Base-by-base conservation (phyloP, 1,139 yeast species). In the Saccharomyces hybrid region DNA sequence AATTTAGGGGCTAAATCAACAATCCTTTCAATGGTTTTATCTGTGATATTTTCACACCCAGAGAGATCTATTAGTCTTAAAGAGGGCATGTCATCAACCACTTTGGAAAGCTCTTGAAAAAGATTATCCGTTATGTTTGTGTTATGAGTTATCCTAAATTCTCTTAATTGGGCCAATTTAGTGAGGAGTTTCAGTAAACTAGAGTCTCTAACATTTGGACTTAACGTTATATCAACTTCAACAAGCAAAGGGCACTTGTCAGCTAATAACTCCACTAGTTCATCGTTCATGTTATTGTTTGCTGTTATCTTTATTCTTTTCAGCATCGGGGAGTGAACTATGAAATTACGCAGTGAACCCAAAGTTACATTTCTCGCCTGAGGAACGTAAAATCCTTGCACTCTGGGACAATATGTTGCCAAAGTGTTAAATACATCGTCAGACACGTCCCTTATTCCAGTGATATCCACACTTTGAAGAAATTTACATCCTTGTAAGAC, bases 381-480 rank as follows among this genome's bases (percentile, higher is more conserved):
- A 0, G 96, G 91, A 0, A 95, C 95, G 67, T 91, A 91, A 50
- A 91, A 75, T 0, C 97, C 97, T 71, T 93, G 98, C 51, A 93
- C 75, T 53, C 93, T 75, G 42, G 80, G 79, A 69, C 97, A 90
- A 66, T 81, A 78, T 12, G 70, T 67, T 1, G 96, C 91, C 62
- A 91, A 75, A n/a, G 88, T 82, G 49, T 73, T 63, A 56, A 90
- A 80, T 7, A 90, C 82, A 52, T 79, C 82, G 72, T 91, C 96
- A 11, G 78, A 74, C 29, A 84, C 73, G 60, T 79, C 82, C 47
- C 78, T 78, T n/a, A 89, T 85, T n/a, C 95, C 93, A 0, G 96
- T 85, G 63, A 93, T 78, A 72, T 93, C 99, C 52, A 93, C 85
- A 47, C 96, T 87, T 68, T 88, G 95, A 56, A 93, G 73, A 60